A percentile compares a stretch with the other conserved stretches of the same genome.
Evolutionary conservation across 768 basidiomycete genomes (phyloP).

Genomic region (Gloeophyllum trabeum): DNA sequence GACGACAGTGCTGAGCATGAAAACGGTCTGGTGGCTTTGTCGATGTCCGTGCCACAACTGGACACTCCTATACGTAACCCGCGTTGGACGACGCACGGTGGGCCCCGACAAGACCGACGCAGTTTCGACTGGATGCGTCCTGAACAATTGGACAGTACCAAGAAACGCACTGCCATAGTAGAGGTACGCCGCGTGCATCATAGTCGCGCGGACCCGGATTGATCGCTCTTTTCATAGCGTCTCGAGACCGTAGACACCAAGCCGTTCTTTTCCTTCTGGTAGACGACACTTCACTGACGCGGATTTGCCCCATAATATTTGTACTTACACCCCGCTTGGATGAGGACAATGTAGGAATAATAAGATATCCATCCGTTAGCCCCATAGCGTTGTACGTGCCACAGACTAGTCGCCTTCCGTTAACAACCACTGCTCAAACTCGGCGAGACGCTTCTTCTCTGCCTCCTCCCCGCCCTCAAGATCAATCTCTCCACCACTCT

Average conservation of each 20-base stretch:
- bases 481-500: conserved; percentile 57
- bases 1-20: conserved; percentile 46
- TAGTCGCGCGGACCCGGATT: background rate
- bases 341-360: too few relatives aligned
- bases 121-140: conserved; percentile 35
- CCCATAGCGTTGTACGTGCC: too few relatives aligned
- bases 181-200: conserved; percentile 39
- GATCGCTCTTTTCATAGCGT: conserved; percentile 31
- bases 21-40: conserved; percentile 63
- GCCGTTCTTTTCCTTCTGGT: conserved; percentile 70
- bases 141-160: conserved; percentile 24
- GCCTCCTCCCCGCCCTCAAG: conserved; percentile 54
- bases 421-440: conserved; percentile 83
- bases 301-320: too few relatives aligned
- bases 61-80: conserved; percentile 31
- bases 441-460: conserved; percentile 78
- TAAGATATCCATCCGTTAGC: too few relatives aligned
- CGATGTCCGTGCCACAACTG: conserved; percentile 65
- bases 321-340: too few relatives aligned
- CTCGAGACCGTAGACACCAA: conserved; percentile 60
- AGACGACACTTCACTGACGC: conserved; percentile 11
- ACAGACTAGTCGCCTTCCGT: conserved; percentile 68
- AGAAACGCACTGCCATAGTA: conserved; percentile 51
- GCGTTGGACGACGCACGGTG: conserved; percentile 23
- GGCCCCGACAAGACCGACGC: conserved; percentile 17